Base-by-base conservation (phyloP, 1,284 basidiomycete genomes). In the Ustilago sp. region DNA sequence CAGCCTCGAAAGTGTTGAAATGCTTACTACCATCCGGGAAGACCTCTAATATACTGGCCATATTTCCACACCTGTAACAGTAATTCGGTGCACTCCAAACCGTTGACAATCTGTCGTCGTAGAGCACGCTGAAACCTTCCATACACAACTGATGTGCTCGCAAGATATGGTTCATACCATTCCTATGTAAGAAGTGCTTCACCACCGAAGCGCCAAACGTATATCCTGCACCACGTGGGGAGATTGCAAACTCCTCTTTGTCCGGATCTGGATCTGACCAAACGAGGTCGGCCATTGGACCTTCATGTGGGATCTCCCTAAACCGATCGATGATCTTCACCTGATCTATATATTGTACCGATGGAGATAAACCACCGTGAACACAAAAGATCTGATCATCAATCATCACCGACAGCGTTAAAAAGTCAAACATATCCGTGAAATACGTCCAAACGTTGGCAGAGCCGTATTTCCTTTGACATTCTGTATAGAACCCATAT, bases 221-320 rank as follows among this genome's bases (percentile, higher is more conserved):
- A 87, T 99, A 99, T 2, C 97, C 97, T 4, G 97, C 97, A 54
- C 97, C 97, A 76, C 95, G 91, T 57, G 97, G 96, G 65, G 94
- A 97, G 87, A 99, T 98, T 47, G 96, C 96, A 86, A 98, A 99
- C 84, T 99, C 97, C 86, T 98, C 96, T 87, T 98, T 98, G 87
- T 98, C 96, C 51, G 94, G 92, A 88, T 99, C 97, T 36, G 97
- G 97, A 89, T 99, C 97, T 51, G 95, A 98, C 97, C 97, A 99
- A 2, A 99, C 97, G 31, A 99, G 90, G 89, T 99, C 97, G n/a
- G 96, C 96, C 95, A 99, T 99, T 5, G 97, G 96, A 1, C 97
- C 97, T 88, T 99, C 97, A 84, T 99, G 97, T 48, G 97, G 97
- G 71, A 99, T 98, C 89, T 99, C 97, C 93, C 96, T 90, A 89